Evolutionary conservation across 2,329 filamentous ascomycete genomes (phyloP), one percentile per base, ranked within the genome.

Genomic region (Aspergillus oerlinghausenensis): DNA sequence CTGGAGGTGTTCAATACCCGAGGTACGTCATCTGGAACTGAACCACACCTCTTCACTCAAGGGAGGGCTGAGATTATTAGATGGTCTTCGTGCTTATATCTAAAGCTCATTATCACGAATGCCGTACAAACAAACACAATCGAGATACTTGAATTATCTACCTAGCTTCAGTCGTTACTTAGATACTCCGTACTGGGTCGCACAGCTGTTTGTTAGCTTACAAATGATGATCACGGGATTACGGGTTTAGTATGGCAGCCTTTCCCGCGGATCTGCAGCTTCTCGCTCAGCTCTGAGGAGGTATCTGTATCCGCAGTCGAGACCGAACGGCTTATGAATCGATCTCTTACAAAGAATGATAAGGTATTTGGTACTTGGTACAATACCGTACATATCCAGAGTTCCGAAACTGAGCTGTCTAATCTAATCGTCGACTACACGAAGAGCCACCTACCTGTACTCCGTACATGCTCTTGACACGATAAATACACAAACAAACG

Each of bases 401-500:
- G 28, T 29, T 17, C 32, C 32, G 32, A 35, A 17, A 38, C 14
- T 7, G 32, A 38, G 29, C 11, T 5, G 11, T 14, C 29, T 3
- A 6, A 14, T 2, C 21, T 3, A 23, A 23, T 17, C 14, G 14
- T 38, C 32, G 14, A 38, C 14, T 38, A 38, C 14, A 7, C 5
- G 14, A 17, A 38, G 32, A 38, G 14, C 3, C 14, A 4, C 29
- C 29, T 14, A 4, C 10, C 5, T 35, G 14, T 35, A 11, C 11
- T 10, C 4, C 14, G 17, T 35, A 14, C 11, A 17, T 7, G 32
- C 40, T 23, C 8, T 21, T 21, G 8, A 17, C 8, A 47, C 21
- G 8, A 45, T 21, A 53, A 53, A 47, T 47, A 51, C 57, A 52
- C 55, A 56, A 52, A 51, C 55, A 56, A 59, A 65, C 65, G 63